phyloP scores from a whole-genome alignment of 345 rosid species.

The Geranium brycei region DNA sequence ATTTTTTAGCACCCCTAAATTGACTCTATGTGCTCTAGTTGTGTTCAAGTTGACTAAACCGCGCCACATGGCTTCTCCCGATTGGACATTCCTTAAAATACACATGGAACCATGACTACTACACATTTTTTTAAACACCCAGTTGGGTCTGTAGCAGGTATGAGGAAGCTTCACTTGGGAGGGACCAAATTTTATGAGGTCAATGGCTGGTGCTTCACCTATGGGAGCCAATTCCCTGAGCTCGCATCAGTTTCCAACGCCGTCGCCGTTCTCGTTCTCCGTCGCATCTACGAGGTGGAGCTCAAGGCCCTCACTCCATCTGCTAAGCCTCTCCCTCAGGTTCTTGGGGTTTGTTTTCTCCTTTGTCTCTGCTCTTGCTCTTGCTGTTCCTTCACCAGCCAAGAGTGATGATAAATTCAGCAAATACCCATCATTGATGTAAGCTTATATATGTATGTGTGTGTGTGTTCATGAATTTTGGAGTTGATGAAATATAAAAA shows the following conservation, averaged over 20 bases:
- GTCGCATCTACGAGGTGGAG: slow-evolving; percentile 29
- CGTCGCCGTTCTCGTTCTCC: slow-evolving; percentile 50
- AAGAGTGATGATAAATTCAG: slow-evolving; percentile 33
- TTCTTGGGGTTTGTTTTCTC: slow-evolving; percentile 37
- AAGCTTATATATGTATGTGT: slow-evolving; percentile 11
- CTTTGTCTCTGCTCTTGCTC: slow-evolving; percentile 49
- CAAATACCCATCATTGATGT: slow-evolving; percentile 37
- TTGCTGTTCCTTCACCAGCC: slow-evolving; percentile 19
- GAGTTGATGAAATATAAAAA: background rate
- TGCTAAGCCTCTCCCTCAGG: slow-evolving; percentile 31
- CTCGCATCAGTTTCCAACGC: slow-evolving; percentile 32
- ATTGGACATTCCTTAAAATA: too few species aligned
- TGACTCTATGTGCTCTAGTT: too few species aligned
- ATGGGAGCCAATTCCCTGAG: slow-evolving; percentile 14
- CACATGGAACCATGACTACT: too few species aligned
- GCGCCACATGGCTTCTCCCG: too few species aligned
- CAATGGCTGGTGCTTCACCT: slow-evolving; percentile 34
- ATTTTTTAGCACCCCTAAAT: too few species aligned
- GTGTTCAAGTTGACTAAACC: too few species aligned
- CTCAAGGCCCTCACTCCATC: slow-evolving; percentile 24
- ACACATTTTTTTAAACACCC: too few species aligned
- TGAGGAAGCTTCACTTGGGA: background rate
- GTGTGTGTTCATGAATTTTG: background rate
- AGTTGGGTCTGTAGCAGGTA: background rate
- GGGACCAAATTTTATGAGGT: background rate